Evolutionary conservation across 2,329 filamentous ascomycete genomes (phyloP), one percentile per base, ranked within the genome.

Genomic region (Pyrenophora tritici-repentis): DNA sequence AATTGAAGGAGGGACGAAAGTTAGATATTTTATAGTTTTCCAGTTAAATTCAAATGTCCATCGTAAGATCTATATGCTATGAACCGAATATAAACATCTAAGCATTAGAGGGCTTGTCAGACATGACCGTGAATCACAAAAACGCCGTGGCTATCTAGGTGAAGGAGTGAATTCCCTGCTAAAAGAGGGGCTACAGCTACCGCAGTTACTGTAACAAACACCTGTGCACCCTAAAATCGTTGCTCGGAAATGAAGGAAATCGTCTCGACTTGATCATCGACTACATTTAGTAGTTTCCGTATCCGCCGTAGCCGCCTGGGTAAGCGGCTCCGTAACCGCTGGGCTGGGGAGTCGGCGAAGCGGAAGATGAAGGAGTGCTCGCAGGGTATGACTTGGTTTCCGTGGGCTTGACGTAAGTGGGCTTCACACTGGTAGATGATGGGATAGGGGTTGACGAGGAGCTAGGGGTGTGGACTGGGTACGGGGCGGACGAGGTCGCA

Each of bases 121-220:
- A 53, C 34, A 35, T 46, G 35, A 17, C 17, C 29, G 29, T 32
- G 33, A 42, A 22, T n/a, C 16, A 4, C 22, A 3, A 24, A 24
- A 53, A 62, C 61, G 56, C 65, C 63, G 37, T 32, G 53, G 57
- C 60, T 61, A 63, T 65, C 63, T 61, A 59, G 42, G 51, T 37
- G 38, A 58, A 55, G 56, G 53, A 61, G 42, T 47, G 51, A 42
- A 47, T 34, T 42, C 52, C 53, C 42, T 37, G 34, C 16, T 12
- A 32, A 17, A 34, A 9, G 26, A 47, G 33, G 41, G 41, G 38
- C 22, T 18, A 45, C 47, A 57, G 47, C 47, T 32, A 12, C 24
- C 22, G 33, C 17, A 24, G 34, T 41, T 42, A 2, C 47, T 42
- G 44, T 29, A 18, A 40, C 26, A 31, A 53, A 53, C 44, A 51